Evolutionary conservation across 2,329 filamentous ascomycete species (phyloP).

Genomic region (Aureobasidium zeae): DNA sequence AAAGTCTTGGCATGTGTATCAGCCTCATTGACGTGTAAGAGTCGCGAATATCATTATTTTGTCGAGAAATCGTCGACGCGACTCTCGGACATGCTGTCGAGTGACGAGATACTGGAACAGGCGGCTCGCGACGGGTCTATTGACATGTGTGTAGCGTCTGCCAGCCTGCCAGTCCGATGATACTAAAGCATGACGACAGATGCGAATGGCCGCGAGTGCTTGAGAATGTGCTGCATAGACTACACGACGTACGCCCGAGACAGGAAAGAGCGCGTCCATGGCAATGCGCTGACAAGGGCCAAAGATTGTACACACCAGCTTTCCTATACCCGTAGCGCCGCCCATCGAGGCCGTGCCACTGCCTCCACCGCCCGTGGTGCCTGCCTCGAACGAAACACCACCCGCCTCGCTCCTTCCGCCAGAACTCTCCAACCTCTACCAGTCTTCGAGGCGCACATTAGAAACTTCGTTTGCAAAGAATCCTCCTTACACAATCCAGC

Average conservation of each 20-base stretch:
- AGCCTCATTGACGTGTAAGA: too few species aligned
- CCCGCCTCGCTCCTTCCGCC: slow-evolving; percentile 42
- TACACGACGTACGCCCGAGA: slow-evolving; percentile 52
- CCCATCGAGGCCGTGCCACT: slow-evolving; percentile 19
- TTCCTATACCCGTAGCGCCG: slow-evolving; percentile 57
- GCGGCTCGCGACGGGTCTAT: slow-evolving; percentile 51
- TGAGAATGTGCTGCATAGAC: slow-evolving; percentile 53
- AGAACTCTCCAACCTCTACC: slow-evolving; percentile 50
- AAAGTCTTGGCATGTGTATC: slow-evolving; percentile 5
- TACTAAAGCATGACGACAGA: slow-evolving; percentile 38
- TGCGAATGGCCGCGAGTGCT: slow-evolving; percentile 61
- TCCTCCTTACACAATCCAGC: slow-evolving; percentile 88
- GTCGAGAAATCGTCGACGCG: too few species aligned
- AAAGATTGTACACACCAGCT: slow-evolving; percentile 67
- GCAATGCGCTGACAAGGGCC: not conserved
- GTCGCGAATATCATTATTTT: too few species aligned
- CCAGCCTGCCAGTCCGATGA: not conserved
- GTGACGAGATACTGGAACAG: slow-evolving; percentile 44
- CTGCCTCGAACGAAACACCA: not conserved
- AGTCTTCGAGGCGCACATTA: slow-evolving; percentile 24
- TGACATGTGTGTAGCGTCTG: slow-evolving; percentile 41
- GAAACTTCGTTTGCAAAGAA: slow-evolving; percentile 54
- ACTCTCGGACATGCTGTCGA: slow-evolving; percentile 17
- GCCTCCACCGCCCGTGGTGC: not conserved
- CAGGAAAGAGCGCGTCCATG: too few species aligned